phyloP scores from a whole-genome alignment of 208 protist species.

The Trypanosoma cruzi region DNA sequence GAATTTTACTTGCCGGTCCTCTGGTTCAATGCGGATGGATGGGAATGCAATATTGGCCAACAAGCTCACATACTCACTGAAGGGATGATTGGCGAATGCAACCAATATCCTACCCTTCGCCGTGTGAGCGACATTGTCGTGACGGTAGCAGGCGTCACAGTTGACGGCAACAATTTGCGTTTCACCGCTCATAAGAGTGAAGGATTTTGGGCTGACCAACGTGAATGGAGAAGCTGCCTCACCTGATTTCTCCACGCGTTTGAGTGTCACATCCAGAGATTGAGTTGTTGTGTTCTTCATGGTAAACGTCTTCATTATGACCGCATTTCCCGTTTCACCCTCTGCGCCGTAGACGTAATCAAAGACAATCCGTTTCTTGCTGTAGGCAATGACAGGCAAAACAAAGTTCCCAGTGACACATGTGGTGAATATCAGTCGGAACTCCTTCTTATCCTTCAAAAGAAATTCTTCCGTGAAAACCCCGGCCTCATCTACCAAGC shows the following conservation, averaged over 20 bases:
- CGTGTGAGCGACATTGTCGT: slow-evolving; percentile 75
- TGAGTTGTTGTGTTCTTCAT: slow-evolving; percentile 91
- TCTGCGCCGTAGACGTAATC: slow-evolving; percentile 71
- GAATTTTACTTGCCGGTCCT: slow-evolving; percentile 77
- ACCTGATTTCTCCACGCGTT: slow-evolving; percentile 25
- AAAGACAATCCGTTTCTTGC: slow-evolving; percentile 76
- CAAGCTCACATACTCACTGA: slow-evolving; percentile 84
- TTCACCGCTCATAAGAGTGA: slow-evolving; percentile 75
- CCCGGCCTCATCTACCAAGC: slow-evolving; percentile 46
- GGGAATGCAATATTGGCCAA: slow-evolving; percentile 89
- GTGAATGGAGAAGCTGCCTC: slow-evolving; percentile 59
- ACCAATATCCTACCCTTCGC: slow-evolving; percentile 80
- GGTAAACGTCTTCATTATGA: slow-evolving; percentile 71
- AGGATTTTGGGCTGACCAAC: slow-evolving; percentile 53
- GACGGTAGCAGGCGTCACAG: slow-evolving; percentile 86
- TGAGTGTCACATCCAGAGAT: slow-evolving; percentile 71
- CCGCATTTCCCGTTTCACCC: slow-evolving; percentile 5
- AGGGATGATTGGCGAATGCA: slow-evolving; percentile 90
- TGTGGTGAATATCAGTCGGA: slow-evolving; percentile 79
- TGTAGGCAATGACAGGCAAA: slow-evolving; percentile 82
- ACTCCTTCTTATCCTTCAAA: slow-evolving; percentile 80
- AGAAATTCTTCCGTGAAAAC: slow-evolving; percentile 75
- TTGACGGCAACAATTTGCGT: slow-evolving; percentile 80
- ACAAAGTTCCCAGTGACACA: slow-evolving; percentile 84
- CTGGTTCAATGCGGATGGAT: slow-evolving; percentile 73